Conservation (phyloP, 768 basidiomycete genomes). For the Russula lepida region DNA sequence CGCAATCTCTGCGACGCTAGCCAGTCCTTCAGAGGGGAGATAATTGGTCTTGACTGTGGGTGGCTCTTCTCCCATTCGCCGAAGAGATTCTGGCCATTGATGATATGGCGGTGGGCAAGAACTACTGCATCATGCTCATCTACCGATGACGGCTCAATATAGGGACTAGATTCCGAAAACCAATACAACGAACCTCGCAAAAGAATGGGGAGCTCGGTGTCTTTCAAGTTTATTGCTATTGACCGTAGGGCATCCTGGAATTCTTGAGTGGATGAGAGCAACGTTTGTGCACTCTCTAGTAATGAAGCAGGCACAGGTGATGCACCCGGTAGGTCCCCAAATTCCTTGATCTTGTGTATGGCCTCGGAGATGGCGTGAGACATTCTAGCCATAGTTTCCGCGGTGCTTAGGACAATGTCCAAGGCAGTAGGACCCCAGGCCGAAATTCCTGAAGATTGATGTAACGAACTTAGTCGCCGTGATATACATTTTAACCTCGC, state of each 20-base stretch:
- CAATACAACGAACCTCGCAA: slow-evolving; percentile 5
- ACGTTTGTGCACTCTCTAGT: neutral
- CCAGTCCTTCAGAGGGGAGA: slow-evolving; percentile 29
- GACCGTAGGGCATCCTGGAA: neutral
- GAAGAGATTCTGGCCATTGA: neutral
- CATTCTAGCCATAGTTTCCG: slow-evolving; percentile 7
- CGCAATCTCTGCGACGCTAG: slow-evolving; percentile 17
- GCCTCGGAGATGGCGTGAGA: slow-evolving; percentile 12
- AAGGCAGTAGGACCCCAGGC: neutral
- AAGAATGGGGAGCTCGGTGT: neutral
- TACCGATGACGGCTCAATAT: neutral
- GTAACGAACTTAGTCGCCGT: slow-evolving; percentile 6
- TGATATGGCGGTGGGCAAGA: slow-evolving; percentile 5
- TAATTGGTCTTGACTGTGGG: slow-evolving; percentile 27
- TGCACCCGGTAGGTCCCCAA: slow-evolving; percentile 2
- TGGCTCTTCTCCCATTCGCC: slow-evolving; percentile 14
- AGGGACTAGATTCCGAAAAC: neutral
- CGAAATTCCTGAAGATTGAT: slow-evolving; percentile 18
- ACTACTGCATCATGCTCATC: slow-evolving; percentile 11
- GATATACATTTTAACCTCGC: slow-evolving; percentile 3
- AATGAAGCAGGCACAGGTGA: neutral
- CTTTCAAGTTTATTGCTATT: neutral
- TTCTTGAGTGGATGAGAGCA: slow-evolving; percentile 6
- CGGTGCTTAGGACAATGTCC: neutral
- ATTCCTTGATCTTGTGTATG: slow-evolving; percentile 9